A percentile compares a stretch with the other conserved stretches of the same genome.
These are phyloP conservation scores for Citrullus amarus DNA, from an alignment of 306 rosid genomes.

Conservation along the genomic window DNA sequence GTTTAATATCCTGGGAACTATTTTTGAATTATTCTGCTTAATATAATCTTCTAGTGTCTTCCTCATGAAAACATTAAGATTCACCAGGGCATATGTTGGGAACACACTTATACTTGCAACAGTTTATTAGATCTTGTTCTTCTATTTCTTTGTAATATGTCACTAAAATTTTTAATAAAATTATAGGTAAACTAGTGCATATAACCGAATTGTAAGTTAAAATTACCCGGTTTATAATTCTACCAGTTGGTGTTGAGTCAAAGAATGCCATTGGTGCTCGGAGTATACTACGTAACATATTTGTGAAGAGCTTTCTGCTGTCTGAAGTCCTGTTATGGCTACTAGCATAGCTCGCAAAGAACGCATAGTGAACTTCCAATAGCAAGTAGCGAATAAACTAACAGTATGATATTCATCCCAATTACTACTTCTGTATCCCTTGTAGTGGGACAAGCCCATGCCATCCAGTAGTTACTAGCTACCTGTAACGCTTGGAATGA, in stretches of 20 bases:
- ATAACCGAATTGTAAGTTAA: not conserved
- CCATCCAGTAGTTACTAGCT: slow-evolving; percentile 96
- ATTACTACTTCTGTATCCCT: slow-evolving; percentile 34
- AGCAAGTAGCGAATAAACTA: slow-evolving; percentile 55
- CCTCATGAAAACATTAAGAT: not conserved
- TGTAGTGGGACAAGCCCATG: slow-evolving; percentile 84
- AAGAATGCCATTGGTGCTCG: slow-evolving; percentile 94
- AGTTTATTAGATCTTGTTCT: not conserved
- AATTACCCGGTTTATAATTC: slow-evolving; percentile 84
- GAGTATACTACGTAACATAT: slow-evolving; percentile 55
- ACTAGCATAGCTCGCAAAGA: slow-evolving; percentile 47
- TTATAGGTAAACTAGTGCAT: not conserved
- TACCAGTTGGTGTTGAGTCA: slow-evolving; percentile 97
- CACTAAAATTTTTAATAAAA: not conserved
- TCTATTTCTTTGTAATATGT: not conserved
- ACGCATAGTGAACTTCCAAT: slow-evolving; percentile 64
- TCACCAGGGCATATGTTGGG: not conserved
- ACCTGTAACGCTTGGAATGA: slow-evolving; percentile 79
- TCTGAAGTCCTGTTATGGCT: slow-evolving; percentile 54
- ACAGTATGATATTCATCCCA: slow-evolving; percentile 40
- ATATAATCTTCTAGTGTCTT: not conserved
- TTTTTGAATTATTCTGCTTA: not conserved
- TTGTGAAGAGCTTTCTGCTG: slow-evolving; percentile 68
- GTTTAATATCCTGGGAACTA: slow-evolving; percentile 5
- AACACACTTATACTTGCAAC: not conserved